A percentile compares a stretch with the other conserved stretches of the same genome.
Conservation (phyloP, 2,329 filamentous ascomycete species). For the Aspergillus glaucus region DNA sequence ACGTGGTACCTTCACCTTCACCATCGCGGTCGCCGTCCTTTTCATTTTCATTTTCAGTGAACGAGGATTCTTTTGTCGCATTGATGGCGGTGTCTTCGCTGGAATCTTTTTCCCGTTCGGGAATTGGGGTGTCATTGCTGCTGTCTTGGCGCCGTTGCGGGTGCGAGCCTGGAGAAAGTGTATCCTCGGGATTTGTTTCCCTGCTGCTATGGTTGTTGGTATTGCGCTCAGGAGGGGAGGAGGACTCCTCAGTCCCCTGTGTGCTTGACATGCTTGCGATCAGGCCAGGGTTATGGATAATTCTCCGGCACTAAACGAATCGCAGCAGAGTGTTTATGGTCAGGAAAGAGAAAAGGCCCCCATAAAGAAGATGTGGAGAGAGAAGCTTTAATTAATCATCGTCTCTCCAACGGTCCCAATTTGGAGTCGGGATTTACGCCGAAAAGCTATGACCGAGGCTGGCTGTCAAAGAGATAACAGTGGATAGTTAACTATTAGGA, state of each 20-base stretch:
- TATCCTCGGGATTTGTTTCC: too few relatives aligned
- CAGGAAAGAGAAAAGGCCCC: background rate
- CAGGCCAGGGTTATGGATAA: too few relatives aligned
- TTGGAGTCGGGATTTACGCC: background rate
- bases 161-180: background rate
- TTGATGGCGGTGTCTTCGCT: background rate
- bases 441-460: background rate
- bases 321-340: too few relatives aligned
- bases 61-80: background rate
- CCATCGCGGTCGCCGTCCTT: conserved; percentile 1
- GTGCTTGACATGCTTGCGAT: too few relatives aligned
- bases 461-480: background rate
- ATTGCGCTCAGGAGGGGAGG: too few relatives aligned
- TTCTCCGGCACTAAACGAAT: too few relatives aligned
- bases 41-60: background rate
- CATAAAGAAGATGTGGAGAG: too few relatives aligned
- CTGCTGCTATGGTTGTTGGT: too few relatives aligned
- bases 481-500: background rate
- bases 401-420: background rate
- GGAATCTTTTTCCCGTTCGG: too few relatives aligned
- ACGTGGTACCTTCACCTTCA: conserved; percentile 6
- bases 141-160: background rate
- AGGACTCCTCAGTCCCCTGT: too few relatives aligned
- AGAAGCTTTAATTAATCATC: too few relatives aligned
- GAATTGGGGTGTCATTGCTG: too few relatives aligned